Base-by-base conservation (phyloP, 768 basidiomycete genomes). In the Mrakia hoshinonis region DNA sequence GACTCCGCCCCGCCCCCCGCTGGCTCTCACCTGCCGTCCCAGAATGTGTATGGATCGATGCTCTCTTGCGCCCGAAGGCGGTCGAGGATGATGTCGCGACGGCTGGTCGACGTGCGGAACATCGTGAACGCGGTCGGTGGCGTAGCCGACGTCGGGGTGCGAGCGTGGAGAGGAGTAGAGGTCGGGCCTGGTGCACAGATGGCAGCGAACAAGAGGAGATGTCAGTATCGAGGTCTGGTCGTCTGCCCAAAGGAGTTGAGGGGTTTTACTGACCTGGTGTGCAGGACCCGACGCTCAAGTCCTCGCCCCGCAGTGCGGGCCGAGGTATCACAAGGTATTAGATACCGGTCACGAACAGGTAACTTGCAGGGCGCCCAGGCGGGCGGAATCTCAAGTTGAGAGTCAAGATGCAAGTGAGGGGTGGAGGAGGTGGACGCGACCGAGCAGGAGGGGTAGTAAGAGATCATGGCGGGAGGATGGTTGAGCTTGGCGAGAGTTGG, bases 141-240 rank as follows among this genome's bases (percentile, higher is more conserved):
- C 55, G 55, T 58, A 12, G 58, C 36, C 34, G 58, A 18, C n/a
- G 58, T 61, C 58, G 13, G 58, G 58, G 15, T 31, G 36, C 15
- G 58, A 61, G 58, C 58, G 58, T 34, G 58, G 58, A 61, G 58
- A 61, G 34, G 58, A 61, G 34, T 61, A 61, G 58, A 61, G 58
- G 58, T 61, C 58, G 58, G 36, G 58, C 36, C 58, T 61, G 36
- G n/a, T 5, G 20, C 31, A 38, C 1, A 55, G 26, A 61, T 20
- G 31, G 7, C 7, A 18, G 31, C n/a, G 58, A 22, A 22, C 13
- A 22, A 15, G 43, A 34, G n/a, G n/a, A n/a, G n/a, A n/a, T n/a
- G n/a, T 61, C 36, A 61, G 58, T n/a, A 61, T 1, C 26, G 26
- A 11, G 20, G 7, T 60, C 55, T 31, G 22, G 13, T 18, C n/a